A percentile compares a stretch with the other conserved stretches of the same genome.
Evolutionary conservation across 768 basidiomycete genomes (phyloP).

Genomic region (Strobilomyces dryophilus): DNA sequence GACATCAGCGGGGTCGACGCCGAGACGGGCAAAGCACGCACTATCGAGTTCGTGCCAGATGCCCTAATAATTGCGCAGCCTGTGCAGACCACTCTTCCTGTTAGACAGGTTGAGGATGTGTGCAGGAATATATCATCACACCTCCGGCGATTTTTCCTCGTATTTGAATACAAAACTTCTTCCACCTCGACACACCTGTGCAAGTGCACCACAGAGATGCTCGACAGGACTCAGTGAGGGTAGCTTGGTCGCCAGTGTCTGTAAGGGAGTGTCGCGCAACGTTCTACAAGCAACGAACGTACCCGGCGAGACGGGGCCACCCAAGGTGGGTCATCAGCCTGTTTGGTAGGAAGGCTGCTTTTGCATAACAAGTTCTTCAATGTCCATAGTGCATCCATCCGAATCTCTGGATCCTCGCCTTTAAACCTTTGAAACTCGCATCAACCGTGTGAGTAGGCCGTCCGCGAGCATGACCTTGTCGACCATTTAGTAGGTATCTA

Average conservation of each 20-base stretch:
- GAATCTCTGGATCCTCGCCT: too few relatives aligned
- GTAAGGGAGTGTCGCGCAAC: constrained; percentile 66
- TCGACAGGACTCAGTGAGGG: constrained; percentile 46
- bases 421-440: too few relatives aligned
- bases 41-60: not conserved
- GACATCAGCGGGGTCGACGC: not conserved
- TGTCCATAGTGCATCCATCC: too few relatives aligned
- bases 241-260: constrained; percentile 51
- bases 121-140: not conserved
- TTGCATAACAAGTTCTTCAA: too few relatives aligned
- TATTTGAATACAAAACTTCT: not conserved
- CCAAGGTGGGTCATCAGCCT: too few relatives aligned
- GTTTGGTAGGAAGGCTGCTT: too few relatives aligned
- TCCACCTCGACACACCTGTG: constrained; percentile 37
- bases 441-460: too few relatives aligned
- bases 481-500: too few relatives aligned
- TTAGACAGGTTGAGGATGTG: not conserved
- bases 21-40: not conserved
- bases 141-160: too few relatives aligned
- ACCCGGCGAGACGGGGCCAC: too few relatives aligned
- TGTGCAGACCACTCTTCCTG: not conserved
- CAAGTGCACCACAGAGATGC: constrained; percentile 29
- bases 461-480: too few relatives aligned
- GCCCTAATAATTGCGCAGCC: not conserved
- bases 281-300: constrained; percentile 69